phyloP scores from a whole-genome alignment of 2,329 filamentous ascomycete species.

The Ophiognomonia clavigignenti-juglandacearum region DNA sequence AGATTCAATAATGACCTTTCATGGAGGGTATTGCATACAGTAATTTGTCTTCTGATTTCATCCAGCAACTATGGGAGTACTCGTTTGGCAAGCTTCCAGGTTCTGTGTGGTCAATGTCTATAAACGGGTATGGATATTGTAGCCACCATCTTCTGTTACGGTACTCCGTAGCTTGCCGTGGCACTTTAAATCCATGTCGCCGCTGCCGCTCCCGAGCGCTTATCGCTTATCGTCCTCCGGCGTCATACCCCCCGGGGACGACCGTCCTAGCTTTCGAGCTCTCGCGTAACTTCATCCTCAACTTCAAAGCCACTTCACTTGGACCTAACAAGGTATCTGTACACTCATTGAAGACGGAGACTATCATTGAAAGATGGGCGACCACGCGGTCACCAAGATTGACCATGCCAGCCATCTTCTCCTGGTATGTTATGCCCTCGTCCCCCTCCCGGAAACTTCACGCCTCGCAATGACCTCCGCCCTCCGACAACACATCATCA shows the following conservation, averaged over 20 bases:
- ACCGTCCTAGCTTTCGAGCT: not conserved
- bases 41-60: too few relatives aligned
- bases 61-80: too few relatives aligned
- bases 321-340: not conserved
- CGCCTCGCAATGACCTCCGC: too few relatives aligned
- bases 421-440: slow-evolving; percentile 46
- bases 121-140: too few relatives aligned
- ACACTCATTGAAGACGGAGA: not conserved
- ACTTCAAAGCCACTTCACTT: too few relatives aligned
- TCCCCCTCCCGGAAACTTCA: not conserved
- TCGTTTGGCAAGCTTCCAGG: too few relatives aligned
- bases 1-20: too few relatives aligned
- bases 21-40: too few relatives aligned
- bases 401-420: slow-evolving; percentile 73
- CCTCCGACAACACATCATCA: not conserved
- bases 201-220: not conserved
- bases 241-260: slow-evolving; percentile 2
- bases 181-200: not conserved
- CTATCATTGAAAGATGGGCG: slow-evolving; percentile 43
- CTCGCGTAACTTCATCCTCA: too few relatives aligned
- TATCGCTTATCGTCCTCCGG: slow-evolving; percentile 10
- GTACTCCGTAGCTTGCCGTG: not conserved
- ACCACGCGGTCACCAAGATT: slow-evolving; percentile 60
- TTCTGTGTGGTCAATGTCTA: too few relatives aligned
- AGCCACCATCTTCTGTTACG: too few relatives aligned